Evolutionary conservation across 208 protist species (phyloP).

Genomic region (Lotmaria passim): DNA sequence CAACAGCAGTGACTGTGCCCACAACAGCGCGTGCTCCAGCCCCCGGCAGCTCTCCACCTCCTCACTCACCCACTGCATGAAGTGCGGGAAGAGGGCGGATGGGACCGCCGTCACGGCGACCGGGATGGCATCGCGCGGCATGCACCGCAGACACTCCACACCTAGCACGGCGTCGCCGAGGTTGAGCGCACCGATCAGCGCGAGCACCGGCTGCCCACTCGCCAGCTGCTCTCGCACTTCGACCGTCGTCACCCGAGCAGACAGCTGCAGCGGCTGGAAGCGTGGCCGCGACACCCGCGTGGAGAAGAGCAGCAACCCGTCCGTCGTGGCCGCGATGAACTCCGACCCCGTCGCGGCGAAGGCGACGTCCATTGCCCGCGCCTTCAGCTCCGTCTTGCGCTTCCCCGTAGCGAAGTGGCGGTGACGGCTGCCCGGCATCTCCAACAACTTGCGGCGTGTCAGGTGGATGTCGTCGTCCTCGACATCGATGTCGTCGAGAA

Average conservation of each 20-base stretch:
- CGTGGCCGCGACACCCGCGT: slow-evolving; percentile 70
- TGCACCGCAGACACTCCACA: slow-evolving; percentile 74
- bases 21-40: slow-evolving; percentile 79
- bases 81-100: slow-evolving; percentile 60
- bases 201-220: slow-evolving; percentile 62
- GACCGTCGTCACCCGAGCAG: slow-evolving; percentile 62
- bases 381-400: slow-evolving; percentile 85
- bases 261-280: slow-evolving; percentile 87
- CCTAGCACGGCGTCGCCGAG: slow-evolving; percentile 79
- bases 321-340: slow-evolving; percentile 91
- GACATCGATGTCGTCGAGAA: slow-evolving; percentile 86
- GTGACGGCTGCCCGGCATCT: slow-evolving; percentile 91
- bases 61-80: slow-evolving; percentile 83
- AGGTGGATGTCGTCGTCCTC: slow-evolving; percentile 86
- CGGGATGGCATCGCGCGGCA: slow-evolving; percentile 81
- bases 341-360: slow-evolving; percentile 86
- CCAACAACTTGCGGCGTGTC: slow-evolving; percentile 75
- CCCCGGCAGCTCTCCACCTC: slow-evolving; percentile 74
- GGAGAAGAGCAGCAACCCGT: slow-evolving; percentile 89
- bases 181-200: slow-evolving; percentile 81
- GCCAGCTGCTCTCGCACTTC: slow-evolving; percentile 61
- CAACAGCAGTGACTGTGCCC: slow-evolving; percentile 85
- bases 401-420: slow-evolving; percentile 90
- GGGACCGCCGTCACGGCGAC: slow-evolving; percentile 81
- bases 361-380: slow-evolving; percentile 75